Percentiles rank a stretch among this genome's conserved stretches.
phyloP scores from a whole-genome alignment of 1,139 yeast species.

The Protomyces macrosporus region DNA sequence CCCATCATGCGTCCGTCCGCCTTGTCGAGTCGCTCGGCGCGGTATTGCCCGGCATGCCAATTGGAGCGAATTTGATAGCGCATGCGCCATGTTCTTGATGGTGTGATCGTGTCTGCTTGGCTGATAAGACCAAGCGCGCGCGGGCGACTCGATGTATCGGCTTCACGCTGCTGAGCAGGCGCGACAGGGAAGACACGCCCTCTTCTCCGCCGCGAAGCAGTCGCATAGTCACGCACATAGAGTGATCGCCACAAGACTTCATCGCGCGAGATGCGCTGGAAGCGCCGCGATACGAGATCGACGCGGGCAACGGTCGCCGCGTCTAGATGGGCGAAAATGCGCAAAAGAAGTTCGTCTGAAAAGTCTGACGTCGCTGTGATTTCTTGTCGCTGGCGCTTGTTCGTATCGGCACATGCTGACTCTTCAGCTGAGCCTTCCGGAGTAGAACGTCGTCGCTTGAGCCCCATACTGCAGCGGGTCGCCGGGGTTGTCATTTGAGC shows the following conservation, averaged over 20 bases:
- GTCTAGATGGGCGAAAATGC: neutral
- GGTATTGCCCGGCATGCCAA: constrained; percentile 11
- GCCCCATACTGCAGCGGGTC: neutral
- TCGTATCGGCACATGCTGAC: neutral
- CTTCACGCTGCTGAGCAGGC: neutral
- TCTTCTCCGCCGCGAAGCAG: neutral
- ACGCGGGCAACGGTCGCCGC: neutral
- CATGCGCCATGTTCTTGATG: constrained; percentile 1
- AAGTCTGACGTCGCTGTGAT: neutral
- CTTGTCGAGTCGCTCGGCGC: neutral
- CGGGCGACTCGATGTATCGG: neutral
- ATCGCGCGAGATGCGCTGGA: constrained; percentile 4
- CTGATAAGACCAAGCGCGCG: neutral
- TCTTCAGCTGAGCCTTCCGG: neutral
- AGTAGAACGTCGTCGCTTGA: neutral
- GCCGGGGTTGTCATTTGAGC: too few relatives aligned
- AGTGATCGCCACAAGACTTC: constrained; percentile 3
- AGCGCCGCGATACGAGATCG: neutral
- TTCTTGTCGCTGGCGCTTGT: neutral
- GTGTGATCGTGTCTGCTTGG: neutral
- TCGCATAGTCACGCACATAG: neutral
- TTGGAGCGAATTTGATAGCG: constrained; percentile 12
- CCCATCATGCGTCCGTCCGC: neutral
- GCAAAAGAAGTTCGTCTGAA: constrained; percentile 13
- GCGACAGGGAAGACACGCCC: neutral